These are phyloP conservation scores for Coffea eugenioides DNA, from an alignment of 257 asterid genomes.

Conservation along the genomic window DNA sequence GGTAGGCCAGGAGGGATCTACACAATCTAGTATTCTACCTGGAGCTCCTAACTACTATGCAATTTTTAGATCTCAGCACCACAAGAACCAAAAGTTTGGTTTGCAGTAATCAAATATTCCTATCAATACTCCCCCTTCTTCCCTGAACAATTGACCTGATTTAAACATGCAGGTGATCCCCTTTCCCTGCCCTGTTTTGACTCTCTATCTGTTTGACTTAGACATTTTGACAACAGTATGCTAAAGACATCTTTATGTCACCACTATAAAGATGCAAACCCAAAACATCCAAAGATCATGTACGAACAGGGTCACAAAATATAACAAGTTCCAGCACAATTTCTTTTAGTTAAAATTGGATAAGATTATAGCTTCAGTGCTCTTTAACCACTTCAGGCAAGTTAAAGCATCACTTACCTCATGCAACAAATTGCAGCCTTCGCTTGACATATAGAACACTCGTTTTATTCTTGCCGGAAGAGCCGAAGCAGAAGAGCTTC, in stretches of 20 bases:
- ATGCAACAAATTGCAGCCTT: slow-evolving; percentile 87
- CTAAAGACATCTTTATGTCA: neutral
- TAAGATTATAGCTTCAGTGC: neutral
- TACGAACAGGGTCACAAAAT: neutral
- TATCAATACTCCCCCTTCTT: neutral
- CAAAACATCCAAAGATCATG: neutral
- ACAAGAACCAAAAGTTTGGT: neutral
- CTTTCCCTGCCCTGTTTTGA: neutral
- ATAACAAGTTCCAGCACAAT: neutral
- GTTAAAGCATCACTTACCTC: slow-evolving; percentile 53
- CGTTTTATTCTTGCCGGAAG: slow-evolving; percentile 86
- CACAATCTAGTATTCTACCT: too few relatives aligned
- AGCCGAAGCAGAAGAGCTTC: slow-evolving; percentile 55
- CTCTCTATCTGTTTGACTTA: neutral
- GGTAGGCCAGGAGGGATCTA: too few relatives aligned
- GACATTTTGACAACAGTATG: neutral
- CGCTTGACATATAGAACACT: slow-evolving; percentile 96
- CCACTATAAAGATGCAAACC: neutral
- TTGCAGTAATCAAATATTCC: neutral
- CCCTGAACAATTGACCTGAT: neutral
- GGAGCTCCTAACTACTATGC: too few relatives aligned
- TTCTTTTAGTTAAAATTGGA: neutral
- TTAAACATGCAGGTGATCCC: neutral
- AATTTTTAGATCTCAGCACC: too few relatives aligned
- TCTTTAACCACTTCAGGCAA: neutral